Evolutionary conservation across 768 basidiomycete species (phyloP), one percentile per base, ranked within the genome.

Genomic region (Kondoa subrosea): DNA sequence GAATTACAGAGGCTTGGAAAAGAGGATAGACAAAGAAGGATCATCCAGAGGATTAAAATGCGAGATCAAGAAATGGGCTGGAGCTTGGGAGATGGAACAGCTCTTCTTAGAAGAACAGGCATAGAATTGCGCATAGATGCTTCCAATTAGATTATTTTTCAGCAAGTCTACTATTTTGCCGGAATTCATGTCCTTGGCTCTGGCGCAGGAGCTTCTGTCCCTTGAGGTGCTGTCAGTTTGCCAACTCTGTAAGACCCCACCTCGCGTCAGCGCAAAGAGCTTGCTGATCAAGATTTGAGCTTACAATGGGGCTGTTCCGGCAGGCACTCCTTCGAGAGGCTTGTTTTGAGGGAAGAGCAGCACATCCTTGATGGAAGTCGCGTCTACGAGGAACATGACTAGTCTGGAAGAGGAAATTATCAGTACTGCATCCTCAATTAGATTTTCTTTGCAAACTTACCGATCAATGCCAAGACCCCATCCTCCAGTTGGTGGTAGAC

Each of bases 401-500:
- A 97, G 81, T 69, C 75, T 72, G 21, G 70, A 65, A 57, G 30
- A 66, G 33, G 56, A 58, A 1, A 14, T 26, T 34, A 27, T 26
- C 27, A 33, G 60, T 14, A n/a, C 25, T 25, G 40, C 15, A 33
- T 60, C 29, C 8, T 31, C 50, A 57, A 17, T 29, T n/a, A 2
- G 16, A 63, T 16, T 3, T 4, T 15, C 27, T 29, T n/a, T n/a
- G n/a, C n/a, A n/a, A 56, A 15, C 71, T 12, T 15, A 71, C 70
- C 91, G 85, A 76, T 96, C 92, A 72, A 96, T 88, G 66, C 93
- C 92, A 66, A 96, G 81, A 71, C 91, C 93, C 90, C 91, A 97
- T 58, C 93, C 93, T 68, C 91, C 93, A 2, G 93, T 99, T 0
- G 95, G 95, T 3, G 95, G 91, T 1, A 99, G 83, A 76, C 91